A percentile compares a stretch with the other conserved stretches of the same genome.
Conservation (phyloP, 1,284 basidiomycete species). For the Marasmius tenuissimus region DNA sequence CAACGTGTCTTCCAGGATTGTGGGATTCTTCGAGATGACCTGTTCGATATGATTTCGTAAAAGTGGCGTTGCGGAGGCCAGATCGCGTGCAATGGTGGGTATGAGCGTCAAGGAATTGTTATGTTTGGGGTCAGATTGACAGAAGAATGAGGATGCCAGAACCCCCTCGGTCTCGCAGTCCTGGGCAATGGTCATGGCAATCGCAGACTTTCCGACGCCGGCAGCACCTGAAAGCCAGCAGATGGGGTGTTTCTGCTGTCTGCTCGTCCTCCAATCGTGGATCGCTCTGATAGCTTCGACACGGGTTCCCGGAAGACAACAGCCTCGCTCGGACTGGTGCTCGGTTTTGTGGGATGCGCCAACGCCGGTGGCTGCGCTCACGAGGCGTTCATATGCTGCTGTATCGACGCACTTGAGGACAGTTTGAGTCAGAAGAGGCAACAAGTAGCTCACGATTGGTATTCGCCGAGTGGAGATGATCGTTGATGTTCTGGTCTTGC, state of each 20-base stretch:
- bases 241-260: not conserved
- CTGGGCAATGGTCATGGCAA: constrained; percentile 17
- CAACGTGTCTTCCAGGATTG: not conserved
- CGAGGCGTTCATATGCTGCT: not conserved
- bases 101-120: not conserved
- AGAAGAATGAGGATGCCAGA: constrained; percentile 15
- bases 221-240: constrained; percentile 18
- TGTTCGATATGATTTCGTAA: not conserved
- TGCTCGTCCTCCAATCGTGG: constrained; percentile 6
- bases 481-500: too few relatives aligned
- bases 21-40: not conserved
- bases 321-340: not conserved
- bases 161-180: not conserved
- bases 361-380: not conserved
- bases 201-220: constrained; percentile 18
- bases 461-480: too few relatives aligned
- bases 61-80: not conserved
- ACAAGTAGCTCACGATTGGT: too few relatives aligned
- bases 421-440: too few relatives aligned
- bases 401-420: too few relatives aligned
- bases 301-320: constrained; percentile 15
- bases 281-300: constrained; percentile 11
- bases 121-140: not conserved
- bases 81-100: constrained; percentile 1
- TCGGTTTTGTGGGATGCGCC: not conserved